Conservation (phyloP, 192 early-diverging fungal genomes). For the Linnemannia exigua region DNA sequence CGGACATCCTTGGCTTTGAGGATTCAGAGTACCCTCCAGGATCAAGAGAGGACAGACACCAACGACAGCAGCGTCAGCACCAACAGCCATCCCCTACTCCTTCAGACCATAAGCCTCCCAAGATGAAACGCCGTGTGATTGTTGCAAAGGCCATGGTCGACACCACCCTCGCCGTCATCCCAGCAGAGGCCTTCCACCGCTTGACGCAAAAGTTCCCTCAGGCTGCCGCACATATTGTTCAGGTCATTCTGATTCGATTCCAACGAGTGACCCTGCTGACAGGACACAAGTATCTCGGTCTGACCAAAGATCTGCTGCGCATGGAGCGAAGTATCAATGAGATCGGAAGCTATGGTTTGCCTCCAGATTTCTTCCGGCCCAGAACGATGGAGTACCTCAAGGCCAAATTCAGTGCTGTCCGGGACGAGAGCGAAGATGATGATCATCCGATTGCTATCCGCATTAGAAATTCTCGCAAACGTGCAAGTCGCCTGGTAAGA, state of each 20-base stretch:
- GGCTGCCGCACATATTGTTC: slow-evolving; percentile 94
- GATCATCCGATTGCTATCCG: slow-evolving; percentile 53
- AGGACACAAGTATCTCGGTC: slow-evolving; percentile 88
- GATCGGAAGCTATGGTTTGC: slow-evolving; percentile 71
- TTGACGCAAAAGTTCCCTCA: slow-evolving; percentile 92
- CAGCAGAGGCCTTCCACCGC: slow-evolving; percentile 91
- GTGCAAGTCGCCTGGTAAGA: slow-evolving; percentile 33
- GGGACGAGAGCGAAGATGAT: slow-evolving; percentile 54
- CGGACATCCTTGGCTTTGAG: slow-evolving; percentile 28
- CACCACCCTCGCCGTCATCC: slow-evolving; percentile 94
- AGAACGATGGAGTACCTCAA: slow-evolving; percentile 70
- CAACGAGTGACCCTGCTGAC: slow-evolving; percentile 96
- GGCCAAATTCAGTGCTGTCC: slow-evolving; percentile 58
- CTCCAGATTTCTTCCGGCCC: slow-evolving; percentile 65
- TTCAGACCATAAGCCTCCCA: slow-evolving; percentile 28
- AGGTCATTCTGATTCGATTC: slow-evolving; percentile 95
- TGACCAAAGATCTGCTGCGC: slow-evolving; percentile 88
- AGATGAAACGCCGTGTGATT: slow-evolving; percentile 79
- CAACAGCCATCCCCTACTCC: slow-evolving; percentile 10
- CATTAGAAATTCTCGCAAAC: slow-evolving; percentile 42
- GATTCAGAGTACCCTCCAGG: not conserved
- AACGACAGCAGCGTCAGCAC: slow-evolving; percentile 13
- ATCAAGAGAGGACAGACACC: not conserved
- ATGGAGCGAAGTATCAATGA: slow-evolving; percentile 90
- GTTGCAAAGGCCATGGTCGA: slow-evolving; percentile 87